These are phyloP conservation scores for Salix suchowensis DNA, from an alignment of 345 rosid genomes.

Conservation along the genomic window DNA sequence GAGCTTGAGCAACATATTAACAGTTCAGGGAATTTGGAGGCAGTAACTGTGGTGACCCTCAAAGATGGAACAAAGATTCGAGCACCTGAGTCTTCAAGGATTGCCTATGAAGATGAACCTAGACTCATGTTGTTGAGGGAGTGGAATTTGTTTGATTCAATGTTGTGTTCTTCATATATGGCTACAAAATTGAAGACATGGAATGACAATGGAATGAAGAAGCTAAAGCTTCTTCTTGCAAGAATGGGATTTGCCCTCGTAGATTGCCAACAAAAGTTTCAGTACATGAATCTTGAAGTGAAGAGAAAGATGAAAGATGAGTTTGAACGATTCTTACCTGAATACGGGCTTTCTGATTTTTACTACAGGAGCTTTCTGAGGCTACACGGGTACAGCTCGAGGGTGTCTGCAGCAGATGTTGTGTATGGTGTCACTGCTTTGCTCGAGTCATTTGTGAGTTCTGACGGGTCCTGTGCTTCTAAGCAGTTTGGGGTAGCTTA, in stretches of 20 bases:
- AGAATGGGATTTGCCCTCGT: conserved; percentile 93
- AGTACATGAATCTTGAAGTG: conserved; percentile 83
- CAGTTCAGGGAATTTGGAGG: conserved; percentile 74
- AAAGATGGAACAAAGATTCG: conserved; percentile 87
- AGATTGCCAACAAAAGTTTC: conserved; percentile 95
- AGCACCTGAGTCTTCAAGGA: conserved; percentile 82
- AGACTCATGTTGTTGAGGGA: conserved; percentile 84
- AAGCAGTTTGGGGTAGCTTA: conserved; percentile 89
- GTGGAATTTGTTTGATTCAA: conserved; percentile 94
- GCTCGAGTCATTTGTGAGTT: conserved; percentile 81
- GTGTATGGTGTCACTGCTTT: conserved; percentile 92
- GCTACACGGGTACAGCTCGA: conserved; percentile 88
- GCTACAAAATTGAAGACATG: conserved; percentile 88
- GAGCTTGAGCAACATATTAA: conserved; percentile 95
- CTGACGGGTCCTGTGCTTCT: conserved; percentile 77
- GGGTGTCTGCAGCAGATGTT: conserved; percentile 94
- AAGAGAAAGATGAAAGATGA: conserved; percentile 86
- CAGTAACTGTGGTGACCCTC: conserved; percentile 67
- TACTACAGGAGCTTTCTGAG: conserved; percentile 80
- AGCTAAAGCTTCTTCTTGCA: conserved; percentile 90
- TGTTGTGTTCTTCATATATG: conserved; percentile 85
- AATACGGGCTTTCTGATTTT: conserved; percentile 80
- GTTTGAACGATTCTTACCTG: conserved; percentile 79
- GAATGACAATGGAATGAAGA: conserved; percentile 94
- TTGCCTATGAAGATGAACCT: conserved; percentile 89